Evolutionary conservation across 139 green algal species (phyloP).

Genomic region (Tetradesmus lagerheimii): DNA sequence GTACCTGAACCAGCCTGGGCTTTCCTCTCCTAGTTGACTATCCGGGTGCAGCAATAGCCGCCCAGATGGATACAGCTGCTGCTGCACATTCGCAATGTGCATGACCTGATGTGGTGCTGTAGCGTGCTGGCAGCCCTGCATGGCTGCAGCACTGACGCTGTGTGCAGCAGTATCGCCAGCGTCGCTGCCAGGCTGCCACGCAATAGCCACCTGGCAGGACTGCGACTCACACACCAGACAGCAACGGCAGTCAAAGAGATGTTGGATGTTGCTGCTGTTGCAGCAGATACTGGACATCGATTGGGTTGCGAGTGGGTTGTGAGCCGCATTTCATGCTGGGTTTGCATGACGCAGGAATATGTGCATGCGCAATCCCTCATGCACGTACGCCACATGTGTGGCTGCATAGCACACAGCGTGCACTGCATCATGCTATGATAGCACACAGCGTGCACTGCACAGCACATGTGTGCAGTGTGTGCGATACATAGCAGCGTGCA

Average conservation of each 20-base stretch:
- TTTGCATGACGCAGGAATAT: too few relatives aligned
- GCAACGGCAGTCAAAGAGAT: neutral
- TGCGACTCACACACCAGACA: neutral
- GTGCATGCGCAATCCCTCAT: too few relatives aligned
- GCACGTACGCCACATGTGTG: too few relatives aligned
- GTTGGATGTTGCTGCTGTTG: neutral
- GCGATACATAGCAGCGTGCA: too few relatives aligned
- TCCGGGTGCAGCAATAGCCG: neutral
- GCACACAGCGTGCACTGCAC: too few relatives aligned
- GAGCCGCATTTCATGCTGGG: too few relatives aligned
- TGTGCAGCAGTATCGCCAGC: neutral
- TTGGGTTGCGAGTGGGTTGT: too few relatives aligned
- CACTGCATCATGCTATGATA: too few relatives aligned
- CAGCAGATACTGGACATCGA: neutral
- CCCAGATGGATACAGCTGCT: neutral
- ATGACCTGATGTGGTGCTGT: neutral
- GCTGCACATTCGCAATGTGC: conserved; percentile 4
- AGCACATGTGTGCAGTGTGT: too few relatives aligned
- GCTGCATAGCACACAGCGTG: too few relatives aligned
- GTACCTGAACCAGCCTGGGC: conserved; percentile 23
- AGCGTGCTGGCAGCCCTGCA: neutral
- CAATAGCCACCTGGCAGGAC: neutral
- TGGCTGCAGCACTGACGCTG: neutral
- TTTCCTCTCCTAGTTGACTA: neutral
- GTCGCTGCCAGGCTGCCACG: neutral